These are phyloP conservation scores for Mortierella sp. DNA, from an alignment of 371 early-diverging fungal species.

Conservation along the genomic window DNA sequence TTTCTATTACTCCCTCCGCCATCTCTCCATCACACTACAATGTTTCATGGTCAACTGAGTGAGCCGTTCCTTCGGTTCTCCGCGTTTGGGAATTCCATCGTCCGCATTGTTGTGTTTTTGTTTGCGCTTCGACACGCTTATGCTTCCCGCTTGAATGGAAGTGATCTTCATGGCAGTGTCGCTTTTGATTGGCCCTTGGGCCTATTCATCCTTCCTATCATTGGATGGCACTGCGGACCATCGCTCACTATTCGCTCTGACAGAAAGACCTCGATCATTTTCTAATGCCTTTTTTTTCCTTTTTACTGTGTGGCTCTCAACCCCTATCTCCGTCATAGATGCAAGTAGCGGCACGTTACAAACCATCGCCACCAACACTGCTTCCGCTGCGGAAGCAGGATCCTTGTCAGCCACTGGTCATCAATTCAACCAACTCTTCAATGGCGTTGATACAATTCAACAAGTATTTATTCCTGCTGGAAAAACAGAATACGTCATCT, in stretches of 20 bases:
- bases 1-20: conserved; percentile 5
- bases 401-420: conserved; percentile 59
- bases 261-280: no score
- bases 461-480: conserved; percentile 75
- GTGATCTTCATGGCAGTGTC: neutral
- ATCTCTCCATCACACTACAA: no score
- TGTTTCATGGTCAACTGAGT: no score
- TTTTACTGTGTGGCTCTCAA: neutral
- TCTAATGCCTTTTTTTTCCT: neutral
- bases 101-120: neutral
- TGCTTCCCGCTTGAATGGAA: neutral
- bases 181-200: conserved; percentile 18
- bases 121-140: neutral
- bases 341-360: conserved; percentile 8
- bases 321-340: conserved; percentile 12
- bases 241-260: neutral
- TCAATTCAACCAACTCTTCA: conserved; percentile 90
- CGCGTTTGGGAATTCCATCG: conserved; percentile 5
- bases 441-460: conserved; percentile 87
- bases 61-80: conserved; percentile 1
- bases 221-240: conserved; percentile 5
- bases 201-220: neutral
- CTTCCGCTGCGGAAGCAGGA: conserved; percentile 63
- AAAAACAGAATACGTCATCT: conserved; percentile 71
- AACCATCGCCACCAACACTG: conserved; percentile 51